These are phyloP conservation scores for Fusarium pseudonygamai DNA, from an alignment of 2,329 filamentous ascomycete species.

Conservation along the genomic window DNA sequence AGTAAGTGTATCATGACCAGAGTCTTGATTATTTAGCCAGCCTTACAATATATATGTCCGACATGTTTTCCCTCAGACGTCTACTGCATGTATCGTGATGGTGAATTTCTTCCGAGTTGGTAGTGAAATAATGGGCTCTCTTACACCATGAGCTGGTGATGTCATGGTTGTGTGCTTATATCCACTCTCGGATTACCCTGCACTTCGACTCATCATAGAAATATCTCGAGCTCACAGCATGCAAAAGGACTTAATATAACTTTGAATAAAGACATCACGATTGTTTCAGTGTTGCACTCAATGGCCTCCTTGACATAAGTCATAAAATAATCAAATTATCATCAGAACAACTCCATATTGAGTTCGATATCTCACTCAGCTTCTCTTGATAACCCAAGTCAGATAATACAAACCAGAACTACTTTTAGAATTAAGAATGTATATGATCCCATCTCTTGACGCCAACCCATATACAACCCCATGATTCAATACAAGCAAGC, in stretches of 20 bases:
- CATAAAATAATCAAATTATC: background rate
- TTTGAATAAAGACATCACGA: too few relatives aligned
- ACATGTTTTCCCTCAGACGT: background rate
- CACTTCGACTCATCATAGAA: constrained; percentile 10
- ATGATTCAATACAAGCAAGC: constrained; percentile 30
- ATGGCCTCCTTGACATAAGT: too few relatives aligned
- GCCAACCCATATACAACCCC: constrained; percentile 35
- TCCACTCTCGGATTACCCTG: constrained; percentile 17
- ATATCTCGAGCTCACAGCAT: background rate
- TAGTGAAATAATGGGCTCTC: background rate
- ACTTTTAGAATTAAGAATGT: constrained; percentile 31
- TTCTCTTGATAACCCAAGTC: background rate
- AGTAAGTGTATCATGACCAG: constrained; percentile 8
- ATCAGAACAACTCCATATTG: background rate
- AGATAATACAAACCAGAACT: background rate
- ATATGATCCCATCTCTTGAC: constrained; percentile 27
- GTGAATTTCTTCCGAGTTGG: background rate
- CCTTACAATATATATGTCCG: constrained; percentile 49
- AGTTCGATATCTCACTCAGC: background rate
- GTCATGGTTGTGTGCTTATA: constrained; percentile 26
- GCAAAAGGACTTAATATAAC: background rate
- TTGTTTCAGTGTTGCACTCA: too few relatives aligned
- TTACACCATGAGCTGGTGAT: constrained; percentile 26
- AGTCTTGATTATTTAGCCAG: background rate
- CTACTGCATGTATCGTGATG: background rate